Percentiles rank a stretch among this genome's conserved stretches.
These are phyloP conservation scores for Albifimbria verrucaria DNA, from an alignment of 2,329 filamentous ascomycete species.

Conservation along the genomic window DNA sequence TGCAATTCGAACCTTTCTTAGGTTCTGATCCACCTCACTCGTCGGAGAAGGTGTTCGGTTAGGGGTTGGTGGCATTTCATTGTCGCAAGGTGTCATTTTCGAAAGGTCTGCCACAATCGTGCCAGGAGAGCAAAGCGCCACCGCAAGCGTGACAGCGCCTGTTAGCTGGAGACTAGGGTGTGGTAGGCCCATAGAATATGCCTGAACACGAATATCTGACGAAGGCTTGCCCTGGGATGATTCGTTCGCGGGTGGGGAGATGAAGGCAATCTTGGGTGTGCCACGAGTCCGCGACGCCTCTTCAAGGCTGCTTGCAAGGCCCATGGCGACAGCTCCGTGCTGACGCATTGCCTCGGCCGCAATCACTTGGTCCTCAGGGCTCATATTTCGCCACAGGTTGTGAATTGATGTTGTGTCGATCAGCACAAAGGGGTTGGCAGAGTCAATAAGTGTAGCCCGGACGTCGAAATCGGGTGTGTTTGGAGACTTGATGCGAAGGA, in stretches of 20 bases:
- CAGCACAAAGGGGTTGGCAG: conserved; percentile 43
- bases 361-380: conserved; percentile 7
- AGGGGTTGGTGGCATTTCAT: background rate
- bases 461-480: conserved; percentile 27
- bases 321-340: conserved; percentile 55
- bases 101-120: conserved; percentile 31
- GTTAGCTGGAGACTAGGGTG: conserved; percentile 53
- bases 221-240: background rate
- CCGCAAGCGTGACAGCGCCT: conserved; percentile 43
- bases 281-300: conserved; percentile 26
- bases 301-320: conserved; percentile 39
- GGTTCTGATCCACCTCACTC: background rate
- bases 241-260: conserved; percentile 27
- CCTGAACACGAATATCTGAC: conserved; percentile 39
- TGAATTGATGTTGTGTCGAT: conserved; percentile 33
- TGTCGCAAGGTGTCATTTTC: background rate
- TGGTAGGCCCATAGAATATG: conserved; percentile 47
- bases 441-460: conserved; percentile 29
- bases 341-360: conserved; percentile 49
- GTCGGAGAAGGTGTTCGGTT: conserved; percentile 18
- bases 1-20: conserved; percentile 13
- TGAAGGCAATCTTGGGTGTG: conserved; percentile 55
- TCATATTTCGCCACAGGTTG: background rate
- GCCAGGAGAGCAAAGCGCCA: conserved; percentile 37
- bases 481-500: background rate